Evolutionary conservation across 768 basidiomycete species (phyloP).

Genomic region (Paxillus involutus): DNA sequence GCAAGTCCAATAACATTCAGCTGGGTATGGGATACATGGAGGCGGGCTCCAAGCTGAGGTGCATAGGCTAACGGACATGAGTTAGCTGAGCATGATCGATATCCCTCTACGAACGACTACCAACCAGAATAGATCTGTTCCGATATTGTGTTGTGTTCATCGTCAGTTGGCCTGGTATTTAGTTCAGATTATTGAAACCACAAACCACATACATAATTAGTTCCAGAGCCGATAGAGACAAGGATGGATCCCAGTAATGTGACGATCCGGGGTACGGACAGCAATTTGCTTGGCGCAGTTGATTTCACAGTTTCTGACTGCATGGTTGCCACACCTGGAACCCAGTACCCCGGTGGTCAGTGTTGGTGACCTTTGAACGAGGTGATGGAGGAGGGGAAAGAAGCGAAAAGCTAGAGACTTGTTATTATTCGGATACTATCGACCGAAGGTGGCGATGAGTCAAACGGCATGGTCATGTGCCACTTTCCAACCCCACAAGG

Average conservation of each 20-base stretch:
- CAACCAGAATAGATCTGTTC: constrained; percentile 31
- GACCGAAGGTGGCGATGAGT: neutral
- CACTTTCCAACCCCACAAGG: neutral
- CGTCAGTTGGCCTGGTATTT: neutral
- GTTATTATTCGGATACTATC: neutral
- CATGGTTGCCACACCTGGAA: constrained; percentile 1
- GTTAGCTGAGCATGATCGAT: neutral
- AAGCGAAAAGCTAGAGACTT: neutral
- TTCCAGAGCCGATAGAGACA: constrained; percentile 64
- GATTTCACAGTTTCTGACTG: constrained; percentile 3
- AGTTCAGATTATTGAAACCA: no score
- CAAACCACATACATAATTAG: constrained; percentile 63
- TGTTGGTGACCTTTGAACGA: neutral
- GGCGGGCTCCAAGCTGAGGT: constrained; percentile 79
- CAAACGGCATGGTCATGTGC: neutral
- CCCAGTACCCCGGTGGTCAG: neutral
- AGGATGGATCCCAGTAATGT: constrained; percentile 57
- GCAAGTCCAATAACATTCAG: constrained; percentile 81
- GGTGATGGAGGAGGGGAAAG: neutral
- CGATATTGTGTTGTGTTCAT: neutral
- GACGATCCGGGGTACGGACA: constrained; percentile 42
- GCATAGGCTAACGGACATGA: constrained; percentile 60
- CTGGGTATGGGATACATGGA: constrained; percentile 76
- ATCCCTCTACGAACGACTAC: neutral
- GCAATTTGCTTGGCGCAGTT: constrained; percentile 27